A percentile compares a stretch with the other conserved stretches of the same genome.
Evolutionary conservation across 305 asterid genomes (phyloP).

Genomic region (Fraxinus platypoda): DNA sequence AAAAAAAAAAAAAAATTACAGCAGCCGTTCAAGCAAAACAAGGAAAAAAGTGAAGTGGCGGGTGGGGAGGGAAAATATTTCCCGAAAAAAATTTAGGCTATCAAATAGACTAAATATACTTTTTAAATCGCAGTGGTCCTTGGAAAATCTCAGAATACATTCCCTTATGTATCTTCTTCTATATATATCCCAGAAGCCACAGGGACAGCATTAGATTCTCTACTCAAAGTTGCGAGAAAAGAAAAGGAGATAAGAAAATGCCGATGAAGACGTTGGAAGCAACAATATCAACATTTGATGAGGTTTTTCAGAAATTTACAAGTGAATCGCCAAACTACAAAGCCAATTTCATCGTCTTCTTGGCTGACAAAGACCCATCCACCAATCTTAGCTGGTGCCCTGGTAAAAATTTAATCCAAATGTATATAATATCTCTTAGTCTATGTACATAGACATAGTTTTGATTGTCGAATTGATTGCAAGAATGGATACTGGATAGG

Average conservation of each 20-base stretch:
- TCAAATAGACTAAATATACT: too few relatives aligned
- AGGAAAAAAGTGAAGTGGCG: too few relatives aligned
- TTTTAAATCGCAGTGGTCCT: too few relatives aligned
- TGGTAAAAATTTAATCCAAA: too few relatives aligned
- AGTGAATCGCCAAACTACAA: conserved; percentile 54
- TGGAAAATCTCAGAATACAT: too few relatives aligned
- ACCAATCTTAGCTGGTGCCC: conserved; percentile 26
- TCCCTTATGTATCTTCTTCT: background rate
- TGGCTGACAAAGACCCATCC: conserved; percentile 83
- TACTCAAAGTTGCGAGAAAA: background rate
- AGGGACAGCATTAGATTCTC: conserved; percentile 14
- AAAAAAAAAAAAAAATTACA: too few relatives aligned
- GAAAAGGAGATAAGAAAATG: conserved; percentile 36
- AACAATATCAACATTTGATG: conserved; percentile 56
- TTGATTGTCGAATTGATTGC: background rate
- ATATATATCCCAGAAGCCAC: background rate
- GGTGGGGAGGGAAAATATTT: too few relatives aligned
- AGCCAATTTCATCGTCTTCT: conserved; percentile 74
- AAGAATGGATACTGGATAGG: background rate
- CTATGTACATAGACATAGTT: too few relatives aligned
- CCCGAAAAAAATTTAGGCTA: too few relatives aligned
- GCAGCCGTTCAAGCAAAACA: too few relatives aligned
- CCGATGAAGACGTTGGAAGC: conserved; percentile 75
- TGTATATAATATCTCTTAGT: too few relatives aligned
- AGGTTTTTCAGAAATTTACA: conserved; percentile 49